Evolutionary conservation across 106 monocot species (phyloP).

Genomic region (Dendrobium huoshanense): DNA sequence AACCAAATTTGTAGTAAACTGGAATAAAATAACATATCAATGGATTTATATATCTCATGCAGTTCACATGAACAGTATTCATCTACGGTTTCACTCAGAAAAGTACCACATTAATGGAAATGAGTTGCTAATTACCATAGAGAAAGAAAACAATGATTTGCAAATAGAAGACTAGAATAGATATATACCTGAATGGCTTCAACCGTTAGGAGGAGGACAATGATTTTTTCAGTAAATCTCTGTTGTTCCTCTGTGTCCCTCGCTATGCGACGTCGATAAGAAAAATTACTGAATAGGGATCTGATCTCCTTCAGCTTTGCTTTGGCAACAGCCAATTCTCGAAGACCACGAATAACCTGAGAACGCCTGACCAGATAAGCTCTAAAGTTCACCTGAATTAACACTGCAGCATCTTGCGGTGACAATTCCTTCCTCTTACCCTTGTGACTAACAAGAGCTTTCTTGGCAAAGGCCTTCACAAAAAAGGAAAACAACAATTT

Average conservation of each 20-base stretch:
- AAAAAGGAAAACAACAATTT: neutral
- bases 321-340: slow-evolving; percentile 82
- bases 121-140: neutral
- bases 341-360: slow-evolving; percentile 62
- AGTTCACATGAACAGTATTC: neutral
- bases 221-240: slow-evolving; percentile 89
- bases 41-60: neutral
- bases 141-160: neutral
- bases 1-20: neutral
- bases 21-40: neutral
- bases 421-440: slow-evolving; percentile 80
- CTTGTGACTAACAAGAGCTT: slow-evolving; percentile 18
- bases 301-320: slow-evolving; percentile 91
- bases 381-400: slow-evolving; percentile 77
- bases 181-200: slow-evolving; percentile 77
- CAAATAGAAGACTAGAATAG: neutral
- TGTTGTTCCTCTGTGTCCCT: slow-evolving; percentile 76
- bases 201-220: slow-evolving; percentile 81
- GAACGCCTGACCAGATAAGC: slow-evolving; percentile 60
- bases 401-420: slow-evolving; percentile 72
- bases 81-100: neutral
- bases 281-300: slow-evolving; percentile 69
- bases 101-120: neutral
- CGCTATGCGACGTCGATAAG: slow-evolving; percentile 57
- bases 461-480: slow-evolving; percentile 71